Evolutionary conservation across 495 filamentous ascomycete species (phyloP).

Genomic region (Apiosordaria backusii): DNA sequence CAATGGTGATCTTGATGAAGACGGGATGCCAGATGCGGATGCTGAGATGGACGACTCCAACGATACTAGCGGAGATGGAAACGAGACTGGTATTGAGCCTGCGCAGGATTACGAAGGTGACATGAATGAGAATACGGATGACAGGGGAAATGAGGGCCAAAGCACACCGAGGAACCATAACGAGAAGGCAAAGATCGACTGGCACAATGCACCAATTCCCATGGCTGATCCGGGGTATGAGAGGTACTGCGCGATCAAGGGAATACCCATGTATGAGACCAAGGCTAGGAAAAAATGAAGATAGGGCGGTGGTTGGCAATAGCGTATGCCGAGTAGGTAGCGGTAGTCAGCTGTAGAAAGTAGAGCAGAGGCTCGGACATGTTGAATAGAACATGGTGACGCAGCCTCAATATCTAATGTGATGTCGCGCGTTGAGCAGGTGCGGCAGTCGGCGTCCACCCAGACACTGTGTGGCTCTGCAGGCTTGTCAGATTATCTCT

Average conservation of each 20-base stretch:
- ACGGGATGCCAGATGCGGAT: background rate
- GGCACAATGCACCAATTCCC: background rate
- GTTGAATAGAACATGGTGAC: too few species aligned
- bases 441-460: too few species aligned
- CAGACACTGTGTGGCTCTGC: too few species aligned
- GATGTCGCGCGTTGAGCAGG: too few species aligned
- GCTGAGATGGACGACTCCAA: background rate
- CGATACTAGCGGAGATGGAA: background rate
- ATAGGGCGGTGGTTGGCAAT: background rate
- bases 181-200: background rate
- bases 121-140: background rate
- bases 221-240: background rate
- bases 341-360: too few species aligned
- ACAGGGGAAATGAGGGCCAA: background rate
- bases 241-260: background rate
- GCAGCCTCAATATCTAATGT: too few species aligned
- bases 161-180: background rate
- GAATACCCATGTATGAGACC: background rate
- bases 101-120: background rate
- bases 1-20: background rate
- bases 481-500: too few species aligned
- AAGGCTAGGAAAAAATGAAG: background rate
- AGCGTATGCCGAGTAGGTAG: background rate
- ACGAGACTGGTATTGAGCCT: too few species aligned
- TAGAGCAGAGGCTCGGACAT: too few species aligned